Base-by-base conservation (phyloP, 73 alveolate species). In the Stentor coeruleus region DNA sequence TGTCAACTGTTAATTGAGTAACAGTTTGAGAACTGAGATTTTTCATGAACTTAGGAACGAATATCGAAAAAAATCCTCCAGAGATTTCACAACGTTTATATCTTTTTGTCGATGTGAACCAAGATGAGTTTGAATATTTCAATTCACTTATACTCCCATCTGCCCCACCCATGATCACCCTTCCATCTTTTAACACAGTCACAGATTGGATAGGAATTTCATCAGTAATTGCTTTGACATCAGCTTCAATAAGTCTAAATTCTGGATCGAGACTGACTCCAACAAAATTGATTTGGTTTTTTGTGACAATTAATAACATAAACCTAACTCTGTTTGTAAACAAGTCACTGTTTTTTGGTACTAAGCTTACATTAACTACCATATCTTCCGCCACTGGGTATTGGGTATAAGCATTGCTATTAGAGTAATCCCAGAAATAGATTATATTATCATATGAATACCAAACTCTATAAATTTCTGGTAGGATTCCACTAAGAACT, bases 121-220 rank as follows among this genome's bases (percentile, higher is more conserved):
- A 66, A 66, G 79, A 66, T 14, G 42, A 28, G n/a, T n/a, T n/a
- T 26, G 79, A 28, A 31, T 66, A 66, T 26, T 33, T 66, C n/a
- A 66, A 31, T 66, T 66, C 79, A 2, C 37, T 66, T 26, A 66
- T 66, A 66, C 37, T 66, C 39, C 79, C 79, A 66, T 66, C 79
- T 33, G 79, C 36, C 0, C 42, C 39, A 66, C 79, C 79, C 37
- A 66, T 20, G 20, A 66, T 28, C 49, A 66, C 33, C 37, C 79
- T 20, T 20, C 79, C 79, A 66, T 66, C 33, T 28, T 20, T 20
- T 33, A 66, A 66, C 33, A 31, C 37, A 20, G 79, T 26, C n/a
- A 66, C n/a, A 31, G 49, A 66, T 66, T 66, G 49, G n/a, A 66
- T 66, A 26, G 20, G 49, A 26, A 66, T 40, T 66, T 66, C 79